Conservation (phyloP, 2,329 filamentous ascomycete genomes). For the Trichoderma atroviride region DNA sequence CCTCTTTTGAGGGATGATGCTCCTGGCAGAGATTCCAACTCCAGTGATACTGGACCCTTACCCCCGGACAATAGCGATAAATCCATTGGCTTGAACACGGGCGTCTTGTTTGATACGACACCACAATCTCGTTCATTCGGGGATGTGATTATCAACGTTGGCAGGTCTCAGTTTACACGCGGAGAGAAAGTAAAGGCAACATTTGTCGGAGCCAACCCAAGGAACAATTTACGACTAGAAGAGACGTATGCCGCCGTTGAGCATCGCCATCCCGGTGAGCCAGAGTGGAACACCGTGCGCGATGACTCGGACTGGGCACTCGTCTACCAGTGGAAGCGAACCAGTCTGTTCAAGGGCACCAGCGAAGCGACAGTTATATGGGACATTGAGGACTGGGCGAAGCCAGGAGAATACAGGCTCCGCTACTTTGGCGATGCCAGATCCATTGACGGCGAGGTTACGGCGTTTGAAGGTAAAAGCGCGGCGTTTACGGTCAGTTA, state of each 20-base stretch:
- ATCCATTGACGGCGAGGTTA: conserved; percentile 62
- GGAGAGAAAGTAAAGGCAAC: conserved; percentile 65
- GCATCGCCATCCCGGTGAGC: conserved; percentile 33
- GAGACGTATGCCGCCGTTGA: conserved; percentile 79
- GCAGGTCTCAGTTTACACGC: conserved; percentile 49
- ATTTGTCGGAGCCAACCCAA: conserved; percentile 85
- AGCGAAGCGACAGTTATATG: conserved; percentile 77
- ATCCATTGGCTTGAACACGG: conserved; percentile 76
- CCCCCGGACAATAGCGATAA: conserved; percentile 79
- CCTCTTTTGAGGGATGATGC: conserved; percentile 62
- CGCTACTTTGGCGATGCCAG: conserved; percentile 83
- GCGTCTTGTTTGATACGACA: conserved; percentile 72
- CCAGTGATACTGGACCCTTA: conserved; percentile 51
- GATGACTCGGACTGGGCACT: conserved; percentile 82
- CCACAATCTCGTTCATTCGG: conserved; percentile 71
- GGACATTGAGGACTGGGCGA: conserved; percentile 68
- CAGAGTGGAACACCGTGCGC: conserved; percentile 66
- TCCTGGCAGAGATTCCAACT: conserved; percentile 33
- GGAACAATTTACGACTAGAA: conserved; percentile 81
- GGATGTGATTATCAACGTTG: conserved; percentile 59
- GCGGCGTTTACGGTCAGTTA: conserved; percentile 47
- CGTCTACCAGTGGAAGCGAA: conserved; percentile 77
- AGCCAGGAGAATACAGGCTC: conserved; percentile 70
- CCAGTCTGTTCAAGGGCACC: conserved; percentile 68
- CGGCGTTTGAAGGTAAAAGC: conserved; percentile 69